Evolutionary conservation across 148 eudicot species (phyloP), one percentile per base, ranked within the genome.

Genomic region (Suaeda aralocaspica): DNA sequence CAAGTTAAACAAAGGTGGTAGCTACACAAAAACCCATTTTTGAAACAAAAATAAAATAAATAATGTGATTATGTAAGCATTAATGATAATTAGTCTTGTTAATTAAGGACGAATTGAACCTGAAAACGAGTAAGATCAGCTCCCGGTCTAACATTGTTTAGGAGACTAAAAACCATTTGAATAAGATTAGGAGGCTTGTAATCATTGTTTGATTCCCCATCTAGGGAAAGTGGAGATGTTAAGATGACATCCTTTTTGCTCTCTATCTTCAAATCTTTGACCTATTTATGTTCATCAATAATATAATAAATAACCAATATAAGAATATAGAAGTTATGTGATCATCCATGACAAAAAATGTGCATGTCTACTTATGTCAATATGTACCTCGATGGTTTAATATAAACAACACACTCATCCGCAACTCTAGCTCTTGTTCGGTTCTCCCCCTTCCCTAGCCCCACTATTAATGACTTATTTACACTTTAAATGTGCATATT

Each of bases 1-100:
- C 65, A 89, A 69, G 80, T 92, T 92, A 77, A 92, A 89, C 46
- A 70, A n/a, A 4, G 97, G 90, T 19, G 97, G 92, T 69, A 89
- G 57, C 94, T 91, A 83, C 29, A 69, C 25, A 65, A 41, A 52
- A 36, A 18, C 34, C 42, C 53, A 51, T 34, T 16, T 19, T 8
- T n/a, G n/a, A n/a, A 18, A 24, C 46, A 51, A 26, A 8, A 6
- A 29, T 30, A 58, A n/a, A 18, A 66, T 3, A 67, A 25, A 34
- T 6, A 51, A 65, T 30, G 24, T 44, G 11, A 62, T 15, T 18
- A 7, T 42, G 0, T 67, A 14, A n/a, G n/a, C n/a, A n/a, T n/a
- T n/a, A n/a, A n/a, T n/a, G n/a, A n/a, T n/a, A n/a, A n/a, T n/a
- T n/a, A n/a, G n/a, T n/a, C n/a, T n/a, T n/a, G n/a, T n/a, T 36